Evolutionary conservation across 2,329 filamentous ascomycete species (phyloP), one percentile per base, ranked within the genome.

Genomic region (Tolypocladium ovalisporum): DNA sequence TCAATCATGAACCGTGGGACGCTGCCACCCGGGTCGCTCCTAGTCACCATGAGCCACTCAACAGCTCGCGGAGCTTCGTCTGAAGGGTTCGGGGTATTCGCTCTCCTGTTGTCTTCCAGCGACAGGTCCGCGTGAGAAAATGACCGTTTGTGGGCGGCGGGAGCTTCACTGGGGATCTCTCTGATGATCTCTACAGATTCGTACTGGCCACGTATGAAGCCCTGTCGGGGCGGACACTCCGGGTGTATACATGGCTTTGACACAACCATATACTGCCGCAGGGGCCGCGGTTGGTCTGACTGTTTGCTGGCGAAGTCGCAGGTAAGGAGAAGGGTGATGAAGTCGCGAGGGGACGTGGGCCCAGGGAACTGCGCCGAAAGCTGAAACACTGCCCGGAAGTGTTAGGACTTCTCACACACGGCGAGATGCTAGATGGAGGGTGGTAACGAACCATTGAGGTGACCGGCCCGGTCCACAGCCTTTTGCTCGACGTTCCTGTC

Each of bases 1-100:
- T 96, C 91, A n/a, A 96, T 89, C 80, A 96, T 86, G 73, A 94
- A 96, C 17, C 89, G 82, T 1, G 91, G 91, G 22, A 96, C 91
- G 59, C 85, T 93, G 55, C 91, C 91, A 13, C 91, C 91, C 3
- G 91, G 90, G 64, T 96, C 90, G 68, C 88, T 93, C 54, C 91
- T 80, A 1, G 90, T 96, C 22, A 96, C 84, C 91, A 96, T 96
- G 60, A 94, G 82, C 91, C 91, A 96, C 70, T 96, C 91, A 1
- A 96, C 69, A 32, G 76, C 71, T 36, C 56, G 54, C 7, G 56
- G 54, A 2, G 40, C 34, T 13, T 54, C 54, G 22, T 56, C 47
- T 9, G 37, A 71, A 6, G 29, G 19, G 4, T 56, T 58, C 1
- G 57, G 61, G 0, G 59, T 52, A 47, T 58, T 62, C 2, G 61